phyloP scores from a whole-genome alignment of 305 asterid species.

The Rubia occidens region DNA sequence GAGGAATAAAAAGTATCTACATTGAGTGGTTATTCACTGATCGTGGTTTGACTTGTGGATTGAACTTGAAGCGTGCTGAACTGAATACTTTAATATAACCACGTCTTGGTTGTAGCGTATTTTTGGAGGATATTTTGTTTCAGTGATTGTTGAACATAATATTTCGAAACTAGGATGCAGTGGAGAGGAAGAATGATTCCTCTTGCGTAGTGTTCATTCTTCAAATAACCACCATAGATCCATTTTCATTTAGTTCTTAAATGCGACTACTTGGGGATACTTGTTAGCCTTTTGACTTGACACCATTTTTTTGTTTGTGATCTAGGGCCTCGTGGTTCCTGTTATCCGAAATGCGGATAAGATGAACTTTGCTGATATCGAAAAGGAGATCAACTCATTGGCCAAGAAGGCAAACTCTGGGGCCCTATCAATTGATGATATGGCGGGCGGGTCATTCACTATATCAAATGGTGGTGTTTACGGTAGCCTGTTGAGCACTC shows the following conservation, averaged over 20 bases:
- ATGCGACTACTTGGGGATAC: background rate
- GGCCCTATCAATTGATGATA: slow-evolving; percentile 90
- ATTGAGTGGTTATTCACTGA: background rate
- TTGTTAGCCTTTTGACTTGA: background rate
- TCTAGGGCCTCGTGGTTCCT: slow-evolving; percentile 95
- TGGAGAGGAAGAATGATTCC: background rate
- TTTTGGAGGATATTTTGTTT: background rate
- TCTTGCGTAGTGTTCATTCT: background rate
- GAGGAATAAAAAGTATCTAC: background rate
- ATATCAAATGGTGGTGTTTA: slow-evolving; percentile 97
- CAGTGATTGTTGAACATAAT: background rate
- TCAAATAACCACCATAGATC: too few species aligned
- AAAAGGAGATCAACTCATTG: slow-evolving; percentile 72
- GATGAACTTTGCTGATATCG: slow-evolving; percentile 96
- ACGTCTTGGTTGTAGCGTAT: background rate
- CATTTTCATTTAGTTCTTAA: background rate
- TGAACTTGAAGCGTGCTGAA: too few species aligned
- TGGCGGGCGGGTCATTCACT: slow-evolving; percentile 97
- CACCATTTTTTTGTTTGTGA: slow-evolving; percentile 1
- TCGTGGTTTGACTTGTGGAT: background rate
- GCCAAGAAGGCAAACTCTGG: slow-evolving; percentile 88
- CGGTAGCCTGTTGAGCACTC: slow-evolving; percentile 96
- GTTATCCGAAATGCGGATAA: slow-evolving; percentile 78
- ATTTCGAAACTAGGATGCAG: background rate
- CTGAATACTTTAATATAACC: background rate